Evolutionary conservation across 352 stramenopile species (phyloP), one percentile per base, ranked within the genome.

Genomic region (Phytopythium vexans): DNA sequence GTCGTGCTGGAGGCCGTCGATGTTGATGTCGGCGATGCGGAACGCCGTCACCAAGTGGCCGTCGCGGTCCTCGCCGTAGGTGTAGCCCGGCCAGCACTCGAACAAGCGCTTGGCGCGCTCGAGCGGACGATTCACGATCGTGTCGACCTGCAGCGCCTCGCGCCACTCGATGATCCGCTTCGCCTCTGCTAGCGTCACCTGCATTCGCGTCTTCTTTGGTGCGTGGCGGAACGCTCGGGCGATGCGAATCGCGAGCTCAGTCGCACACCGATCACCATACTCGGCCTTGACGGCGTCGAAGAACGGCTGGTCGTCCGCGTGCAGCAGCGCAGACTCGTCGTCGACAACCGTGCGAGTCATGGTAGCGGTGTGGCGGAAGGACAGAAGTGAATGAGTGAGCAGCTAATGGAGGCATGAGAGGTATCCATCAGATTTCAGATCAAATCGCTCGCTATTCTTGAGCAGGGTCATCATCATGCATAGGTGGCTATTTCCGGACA

Each of bases 41-140:
- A 92, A 81, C 11, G 89, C 66, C 0, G 69, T 73, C 40, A 94
- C 74, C 10, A 92, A 32, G 57, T 94, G 81, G 3, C 83, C 81
- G 9, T 87, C 73, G 14, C 60, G 70, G 61, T 94, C 83, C 60
- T 91, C 79, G 27, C 83, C 81, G 52, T 89, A 88, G 15, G 88
- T 58, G 49, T 74, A 72, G 4, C 58, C 73, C 0, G 69, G 79
- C 77, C 80, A 91, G 51, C 57, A 87, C n/a, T 88, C 69, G 39
- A 74, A 85, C 59, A 79, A 88, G 21, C 84, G 11, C 40, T 86
- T 85, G 34, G 64, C 71, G 38, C 73, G 62, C 8, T 86, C 69
- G 14, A 94, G 54, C 14, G 85, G 70, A 15, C 56, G 62, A 4
- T 56, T 69, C 2, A 92, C 56, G 32, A 91, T 58, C 16, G 54